Evolutionary conservation across 768 basidiomycete species (phyloP), one percentile per base, ranked within the genome.

Genomic region (Rhodotorula paludigena): DNA sequence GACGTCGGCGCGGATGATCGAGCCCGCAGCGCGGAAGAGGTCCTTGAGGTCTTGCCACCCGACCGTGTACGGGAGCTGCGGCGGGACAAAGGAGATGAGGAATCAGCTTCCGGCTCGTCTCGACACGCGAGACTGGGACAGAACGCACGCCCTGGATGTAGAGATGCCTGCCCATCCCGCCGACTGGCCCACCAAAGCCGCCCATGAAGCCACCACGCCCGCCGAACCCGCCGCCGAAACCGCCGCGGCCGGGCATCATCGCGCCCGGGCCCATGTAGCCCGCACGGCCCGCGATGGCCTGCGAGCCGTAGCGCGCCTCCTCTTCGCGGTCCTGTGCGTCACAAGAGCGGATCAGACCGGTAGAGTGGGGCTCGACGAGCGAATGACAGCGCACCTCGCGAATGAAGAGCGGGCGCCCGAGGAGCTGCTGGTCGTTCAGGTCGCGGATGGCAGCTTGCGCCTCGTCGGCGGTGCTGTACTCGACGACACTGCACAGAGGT

Each of bases 21-120:
- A 89, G 12, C 94, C 94, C 52, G 94, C 90, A 36, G 90, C 85
- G 63, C 94, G 87, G 87, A 98, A 97, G 36, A 98, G 81, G 78
- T 98, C 94, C 77, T 98, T 98, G 63, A 98, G 81, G 77, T 98
- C 94, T 78, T 99, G 94, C 94, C 94, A 99, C 38, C 91, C 91
- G n/a, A 92, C 92, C 80, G 93, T 91, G 77, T 90, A 91, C 4
- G 92, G 93, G 36, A 98, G 80, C 93, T 97, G 71, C 48, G 14
- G 8, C 28, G 25, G 12, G 12, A 42, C 20, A 11, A n/a, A n/a
- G n/a, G n/a, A n/a, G n/a, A n/a, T n/a, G n/a, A n/a, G n/a, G n/a
- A n/a, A n/a, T 42, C 41, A 42, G 41, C 41, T 11, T 42, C 41
- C 41, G 41, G n/a, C n/a, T n/a, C n/a, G n/a, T n/a, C n/a, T n/a